phyloP scores from a whole-genome alignment of 78 protist species.

The Bigelowiella natans region DNA sequence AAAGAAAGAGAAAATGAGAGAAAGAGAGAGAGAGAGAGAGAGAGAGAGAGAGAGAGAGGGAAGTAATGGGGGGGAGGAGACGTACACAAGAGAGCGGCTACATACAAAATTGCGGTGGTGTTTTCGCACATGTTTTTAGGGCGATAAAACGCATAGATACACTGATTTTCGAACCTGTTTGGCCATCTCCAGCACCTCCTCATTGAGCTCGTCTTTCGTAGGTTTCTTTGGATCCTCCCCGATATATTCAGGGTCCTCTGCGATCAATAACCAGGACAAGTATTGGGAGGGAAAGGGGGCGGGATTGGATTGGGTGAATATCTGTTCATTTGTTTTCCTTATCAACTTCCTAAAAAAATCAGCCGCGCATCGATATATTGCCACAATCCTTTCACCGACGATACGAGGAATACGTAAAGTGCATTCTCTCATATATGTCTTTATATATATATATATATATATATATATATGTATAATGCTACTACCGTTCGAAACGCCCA shows the following conservation, averaged over 20 bases:
- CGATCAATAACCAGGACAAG: background rate
- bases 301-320: background rate
- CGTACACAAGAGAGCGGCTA: no score
- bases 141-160: background rate
- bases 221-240: background rate
- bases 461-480: background rate
- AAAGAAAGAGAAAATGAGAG: no score
- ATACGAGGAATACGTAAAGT: background rate
- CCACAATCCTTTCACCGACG: background rate
- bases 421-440: background rate
- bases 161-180: background rate
- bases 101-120: no score
- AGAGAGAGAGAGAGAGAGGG: no score
- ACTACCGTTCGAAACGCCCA: background rate
- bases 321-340: background rate
- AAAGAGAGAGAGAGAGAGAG: no score
- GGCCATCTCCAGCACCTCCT: slow-evolving; percentile 30
- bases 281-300: background rate
- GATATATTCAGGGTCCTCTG: background rate
- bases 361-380: no score
- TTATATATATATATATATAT: background rate
- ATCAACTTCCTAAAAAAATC: background rate
- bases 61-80: no score
- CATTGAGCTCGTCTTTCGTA: slow-evolving; percentile 20
- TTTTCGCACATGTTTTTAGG: no score